Evolutionary conservation across 495 filamentous ascomycete genomes (phyloP).

Genomic region (Antarctomyces pellizariae): DNA sequence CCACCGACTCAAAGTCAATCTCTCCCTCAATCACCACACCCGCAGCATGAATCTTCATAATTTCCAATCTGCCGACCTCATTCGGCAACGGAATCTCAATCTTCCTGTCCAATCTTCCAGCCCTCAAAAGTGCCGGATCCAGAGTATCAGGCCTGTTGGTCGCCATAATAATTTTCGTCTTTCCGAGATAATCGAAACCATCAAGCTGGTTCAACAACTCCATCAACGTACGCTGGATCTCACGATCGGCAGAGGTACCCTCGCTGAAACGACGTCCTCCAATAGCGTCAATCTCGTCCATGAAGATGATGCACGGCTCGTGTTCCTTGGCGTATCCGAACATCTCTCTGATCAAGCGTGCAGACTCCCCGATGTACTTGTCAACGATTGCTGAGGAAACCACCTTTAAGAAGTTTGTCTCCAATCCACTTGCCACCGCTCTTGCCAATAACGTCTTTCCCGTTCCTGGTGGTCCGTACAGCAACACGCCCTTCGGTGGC

Average conservation of each 20-base stretch:
- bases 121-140: constrained; percentile 82
- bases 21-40: constrained; percentile 78
- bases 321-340: constrained; percentile 99
- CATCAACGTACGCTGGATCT: constrained; percentile 98
- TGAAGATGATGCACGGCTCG: constrained; percentile 99
- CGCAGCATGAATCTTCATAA: constrained; percentile 91
- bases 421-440: constrained; percentile 87
- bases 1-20: constrained; percentile 96
- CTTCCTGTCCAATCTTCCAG: constrained; percentile 88
- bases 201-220: constrained; percentile 97
- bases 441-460: constrained; percentile 91
- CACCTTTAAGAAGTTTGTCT: constrained; percentile 98
- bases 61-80: constrained; percentile 90
- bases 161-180: constrained; percentile 99
- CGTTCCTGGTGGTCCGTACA: constrained; percentile 95
- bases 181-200: constrained; percentile 96
- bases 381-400: constrained; percentile 99
- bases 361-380: constrained; percentile 98
- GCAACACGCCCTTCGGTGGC: constrained; percentile 87
- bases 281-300: constrained; percentile 99
- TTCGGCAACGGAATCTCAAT: constrained; percentile 99
- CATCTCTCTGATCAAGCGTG: constrained; percentile 95
- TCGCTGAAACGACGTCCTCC: constrained; percentile 95
- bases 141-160: constrained; percentile 97
- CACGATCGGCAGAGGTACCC: constrained; percentile 90